Conservation (phyloP, 2,329 filamentous ascomycete species). For the Epichloe brachyelytri region DNA sequence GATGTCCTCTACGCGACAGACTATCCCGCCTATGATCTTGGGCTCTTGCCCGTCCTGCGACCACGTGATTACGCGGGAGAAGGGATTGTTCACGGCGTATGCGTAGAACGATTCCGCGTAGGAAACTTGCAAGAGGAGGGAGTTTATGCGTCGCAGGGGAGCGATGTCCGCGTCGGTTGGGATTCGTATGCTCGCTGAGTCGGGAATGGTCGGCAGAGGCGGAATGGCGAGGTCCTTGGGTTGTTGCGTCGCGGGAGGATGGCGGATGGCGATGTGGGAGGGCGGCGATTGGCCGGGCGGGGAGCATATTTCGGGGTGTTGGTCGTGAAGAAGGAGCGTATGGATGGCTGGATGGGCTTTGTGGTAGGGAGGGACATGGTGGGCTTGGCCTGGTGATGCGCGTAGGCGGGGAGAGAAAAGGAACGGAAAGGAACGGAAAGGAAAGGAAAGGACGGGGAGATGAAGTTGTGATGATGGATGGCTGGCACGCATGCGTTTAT, state of each 20-base stretch:
- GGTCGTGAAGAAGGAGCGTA: slow-evolving; percentile 48
- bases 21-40: slow-evolving; percentile 47
- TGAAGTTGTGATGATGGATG: too few species aligned
- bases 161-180: slow-evolving; percentile 39
- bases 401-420: background rate
- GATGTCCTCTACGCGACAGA: slow-evolving; percentile 44
- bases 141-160: slow-evolving; percentile 50
- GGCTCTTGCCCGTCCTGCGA: slow-evolving; percentile 26
- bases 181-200: slow-evolving; percentile 38
- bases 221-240: slow-evolving; percentile 14
- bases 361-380: slow-evolving; percentile 28
- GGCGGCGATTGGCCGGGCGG: slow-evolving; percentile 15
- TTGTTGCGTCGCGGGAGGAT: slow-evolving; percentile 11
- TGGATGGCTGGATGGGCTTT: slow-evolving; percentile 37
- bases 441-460: too few species aligned
- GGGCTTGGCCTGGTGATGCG: background rate
- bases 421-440: background rate
- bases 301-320: slow-evolving; percentile 28
- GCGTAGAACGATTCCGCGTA: slow-evolving; percentile 55
- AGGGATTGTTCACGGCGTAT: slow-evolving; percentile 35
- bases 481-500: too few species aligned
- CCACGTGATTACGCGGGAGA: slow-evolving; percentile 50
- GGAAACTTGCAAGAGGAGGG: slow-evolving; percentile 48
- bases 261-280: slow-evolving; percentile 15
- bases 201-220: slow-evolving; percentile 23